Evolutionary conservation across 2,329 filamentous ascomycete species (phyloP), one percentile per base, ranked within the genome.

Genomic region (Nannizzia gypsea): DNA sequence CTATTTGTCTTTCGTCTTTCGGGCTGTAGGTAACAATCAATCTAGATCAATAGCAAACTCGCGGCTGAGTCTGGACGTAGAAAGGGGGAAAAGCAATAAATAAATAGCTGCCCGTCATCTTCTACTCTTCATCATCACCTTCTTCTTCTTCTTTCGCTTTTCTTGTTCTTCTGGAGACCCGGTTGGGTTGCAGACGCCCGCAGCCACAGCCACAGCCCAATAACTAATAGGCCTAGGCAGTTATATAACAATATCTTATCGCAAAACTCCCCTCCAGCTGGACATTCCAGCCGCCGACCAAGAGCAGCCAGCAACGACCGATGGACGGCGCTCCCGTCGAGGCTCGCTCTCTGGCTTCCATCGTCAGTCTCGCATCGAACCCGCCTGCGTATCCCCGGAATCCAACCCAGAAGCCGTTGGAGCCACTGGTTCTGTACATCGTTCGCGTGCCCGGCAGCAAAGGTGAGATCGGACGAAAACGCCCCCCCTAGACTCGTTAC

Each of bases 371-470:
- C 63, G 92, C 93, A 63, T 82, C 87, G 57, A 90, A 95, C 68
- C 93, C 92, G 46, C 92, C 93, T 54, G 82, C 85, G 67, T 93
- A 95, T 71, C 89, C 90, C 56, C 82, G 87, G 67, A 89, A 89
- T 69, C 87, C 89, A 3, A 83, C 84, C 2, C 84, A 87, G 65
- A 76, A 81, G 66, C 82, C 78, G 63, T 82, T 86, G 63, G 83
- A 89, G 56, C 84, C 89, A 3, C 73, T 97, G 57, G 84, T 86
- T 1, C 81, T 99, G 44, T 99, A 99, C 74, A 95, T 99, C 65
- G 90, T 92, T 38, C 81, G 92, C 65, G 92, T 99, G 0, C 93
- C 93, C 0, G 92, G 92, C 22, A 95, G 88, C 64, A 84, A 85
- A 85, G 89, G 90, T 62, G 22, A 56, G 56, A 58, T 54, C 65